A percentile compares a stretch with the other conserved stretches of the same genome.
These are phyloP conservation scores for Sparassis latifolia DNA, from an alignment of 1,284 basidiomycete genomes.

Conservation along the genomic window DNA sequence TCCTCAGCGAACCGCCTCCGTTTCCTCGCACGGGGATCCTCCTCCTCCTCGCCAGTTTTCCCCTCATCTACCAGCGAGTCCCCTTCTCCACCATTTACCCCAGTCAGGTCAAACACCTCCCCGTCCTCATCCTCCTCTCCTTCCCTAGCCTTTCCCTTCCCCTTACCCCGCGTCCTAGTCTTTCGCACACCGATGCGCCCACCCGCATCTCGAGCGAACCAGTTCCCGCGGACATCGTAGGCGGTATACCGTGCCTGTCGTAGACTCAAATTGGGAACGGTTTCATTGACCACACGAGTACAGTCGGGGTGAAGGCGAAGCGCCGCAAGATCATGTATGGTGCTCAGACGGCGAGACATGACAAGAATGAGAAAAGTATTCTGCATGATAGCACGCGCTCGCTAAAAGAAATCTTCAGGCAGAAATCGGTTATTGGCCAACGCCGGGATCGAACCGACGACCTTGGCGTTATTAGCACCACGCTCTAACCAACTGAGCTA, in stretches of 20 bases:
- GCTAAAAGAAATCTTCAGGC: too few relatives aligned
- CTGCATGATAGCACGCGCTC: too few relatives aligned
- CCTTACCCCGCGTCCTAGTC: slow-evolving; percentile 7
- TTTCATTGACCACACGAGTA: slow-evolving; percentile 41
- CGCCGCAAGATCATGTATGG: slow-evolving; percentile 52
- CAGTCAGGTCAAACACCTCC: slow-evolving; percentile 8
- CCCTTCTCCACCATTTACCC: not conserved
- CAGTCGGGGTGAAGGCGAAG: slow-evolving; percentile 58
- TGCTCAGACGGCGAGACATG: slow-evolving; percentile 37
- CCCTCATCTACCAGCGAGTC: not conserved
- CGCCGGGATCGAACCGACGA: too few relatives aligned
- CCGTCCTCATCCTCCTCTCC: slow-evolving; percentile 15
- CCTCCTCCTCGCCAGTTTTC: slow-evolving; percentile 9
- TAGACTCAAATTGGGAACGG: slow-evolving; percentile 16
- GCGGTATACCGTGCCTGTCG: slow-evolving; percentile 19
- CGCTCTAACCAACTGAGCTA: too few relatives aligned
- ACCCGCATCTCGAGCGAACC: slow-evolving; percentile 30
- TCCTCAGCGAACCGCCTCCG: slow-evolving; percentile 34
- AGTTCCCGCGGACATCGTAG: slow-evolving; percentile 26
- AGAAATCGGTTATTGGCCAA: too few relatives aligned
- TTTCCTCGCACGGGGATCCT: slow-evolving; percentile 27
- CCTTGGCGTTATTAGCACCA: too few relatives aligned
- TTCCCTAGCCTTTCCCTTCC: slow-evolving; percentile 4
- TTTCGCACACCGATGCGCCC: slow-evolving; percentile 24
- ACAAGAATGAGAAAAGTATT: too few relatives aligned